phyloP scores from a whole-genome alignment of 208 protist species.

The Leishmania mexicana region DNA sequence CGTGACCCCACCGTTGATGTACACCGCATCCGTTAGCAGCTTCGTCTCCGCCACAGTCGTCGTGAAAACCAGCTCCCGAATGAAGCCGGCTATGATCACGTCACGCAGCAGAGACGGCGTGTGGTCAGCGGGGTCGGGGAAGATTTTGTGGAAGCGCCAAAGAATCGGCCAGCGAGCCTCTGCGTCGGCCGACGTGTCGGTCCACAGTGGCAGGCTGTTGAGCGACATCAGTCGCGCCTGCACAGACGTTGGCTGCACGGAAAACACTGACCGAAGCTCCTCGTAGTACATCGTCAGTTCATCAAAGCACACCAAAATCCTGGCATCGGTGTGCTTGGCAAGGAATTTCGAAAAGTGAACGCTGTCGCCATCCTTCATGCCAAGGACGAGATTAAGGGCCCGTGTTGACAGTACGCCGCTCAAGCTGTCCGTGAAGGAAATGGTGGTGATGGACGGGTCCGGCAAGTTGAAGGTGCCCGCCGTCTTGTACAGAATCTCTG shows the following conservation, averaged over 20 bases:
- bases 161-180: conserved; percentile 17
- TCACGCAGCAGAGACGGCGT: background rate
- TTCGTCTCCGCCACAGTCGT: conserved; percentile 14
- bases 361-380: conserved; percentile 13
- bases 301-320: conserved; percentile 33
- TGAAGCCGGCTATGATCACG: conserved; percentile 3
- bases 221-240: conserved; percentile 35
- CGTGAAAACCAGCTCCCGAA: conserved; percentile 12
- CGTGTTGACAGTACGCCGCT: background rate
- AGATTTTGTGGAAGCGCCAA: conserved; percentile 17
- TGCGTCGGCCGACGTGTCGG: conserved; percentile 18
- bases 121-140: conserved; percentile 1
- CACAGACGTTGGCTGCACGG: background rate
- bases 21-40: conserved; percentile 13
- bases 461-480: conserved; percentile 14
- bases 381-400: conserved; percentile 1
- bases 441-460: background rate
- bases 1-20: background rate
- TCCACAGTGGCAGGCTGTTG: conserved; percentile 52
- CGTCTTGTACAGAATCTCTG: conserved; percentile 5
- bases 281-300: conserved; percentile 43
- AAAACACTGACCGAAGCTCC: conserved; percentile 19
- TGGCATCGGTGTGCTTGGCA: conserved; percentile 10
- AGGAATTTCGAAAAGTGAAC: conserved; percentile 21
- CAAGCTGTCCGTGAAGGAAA: background rate